Evolutionary conservation across 179 eudicot genomes (phyloP), one percentile per base, ranked within the genome.

Genomic region (Beta corolliflora): DNA sequence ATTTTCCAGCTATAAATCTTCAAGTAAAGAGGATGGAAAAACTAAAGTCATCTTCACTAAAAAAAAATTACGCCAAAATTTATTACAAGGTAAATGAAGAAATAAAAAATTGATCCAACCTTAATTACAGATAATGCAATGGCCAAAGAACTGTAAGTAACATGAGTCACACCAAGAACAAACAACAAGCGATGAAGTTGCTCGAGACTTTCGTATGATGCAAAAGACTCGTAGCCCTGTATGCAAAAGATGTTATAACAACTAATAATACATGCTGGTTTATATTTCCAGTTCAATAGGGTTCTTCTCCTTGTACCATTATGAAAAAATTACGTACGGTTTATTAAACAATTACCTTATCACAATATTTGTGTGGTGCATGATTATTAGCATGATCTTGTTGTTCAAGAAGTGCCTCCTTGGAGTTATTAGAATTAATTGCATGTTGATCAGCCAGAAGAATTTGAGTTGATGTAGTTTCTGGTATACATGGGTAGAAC

Each of bases 1-100:
- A 69, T 77, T 82, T 88, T 89, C 97, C 97, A 93, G 79, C 95
- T 91, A 85, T 90, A 88, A 44, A 93, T 93, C 97, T 93, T 87
- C 23, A 61, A 50, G 72, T 31, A 68, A 52, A 75, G 29, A 21
- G 9, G 54, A 50, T 41, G 29, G 60, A 72, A 29, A 50, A 4
- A 52, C 8, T 18, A 55, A 3, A 59, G 23, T 46, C 41, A 19
- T 29, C 54, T 6, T 3, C 18, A 29, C 52, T 52, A n/a, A n/a
- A 36, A 36, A 0, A n/a, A 50, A 29, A 58, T 67, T 29, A 65
- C 16, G 25, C 13, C 10, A 15, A 11, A 2, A 11, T 15, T n/a
- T n/a, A n/a, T 16, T 36, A 36, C 16, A 52, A 48, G 7, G 5
- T 15, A 12, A 53, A 5, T 58, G 36, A 58, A 9, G 14, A 55